A percentile compares a stretch with the other conserved stretches of the same genome.
Conservation (phyloP, 1,139 yeast genomes). For the Suhomyces chickasaworum region DNA sequence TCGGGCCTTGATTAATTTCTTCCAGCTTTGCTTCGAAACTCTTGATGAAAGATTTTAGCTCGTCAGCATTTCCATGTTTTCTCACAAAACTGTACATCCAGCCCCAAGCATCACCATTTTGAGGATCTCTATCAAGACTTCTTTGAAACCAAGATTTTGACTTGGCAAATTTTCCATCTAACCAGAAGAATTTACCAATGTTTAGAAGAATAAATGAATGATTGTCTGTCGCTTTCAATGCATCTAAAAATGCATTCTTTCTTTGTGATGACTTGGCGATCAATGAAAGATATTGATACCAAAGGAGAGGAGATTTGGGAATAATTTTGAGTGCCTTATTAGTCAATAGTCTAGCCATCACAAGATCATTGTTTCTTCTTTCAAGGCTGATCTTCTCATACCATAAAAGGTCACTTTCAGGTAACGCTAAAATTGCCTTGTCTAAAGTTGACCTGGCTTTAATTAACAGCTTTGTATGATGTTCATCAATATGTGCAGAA, state of each 20-base stretch:
- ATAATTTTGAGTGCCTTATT: conserved; percentile 61
- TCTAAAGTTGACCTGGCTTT: conserved; percentile 77
- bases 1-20: conserved; percentile 59
- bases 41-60: conserved; percentile 20
- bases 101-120: conserved; percentile 77
- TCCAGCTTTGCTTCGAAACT: conserved; percentile 34
- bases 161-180: conserved; percentile 62
- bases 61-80: conserved; percentile 28
- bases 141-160: conserved; percentile 79
- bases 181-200: conserved; percentile 72
- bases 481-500: conserved; percentile 53
- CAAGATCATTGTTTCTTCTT: conserved; percentile 44
- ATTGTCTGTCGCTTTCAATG: conserved; percentile 67
- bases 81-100: conserved; percentile 55
- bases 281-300: conserved; percentile 61
- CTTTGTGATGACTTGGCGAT: conserved; percentile 57
- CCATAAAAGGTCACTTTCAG: conserved; percentile 56
- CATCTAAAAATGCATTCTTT: conserved; percentile 69
- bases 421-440: conserved; percentile 58
- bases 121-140: conserved; percentile 52
- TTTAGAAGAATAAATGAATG: conserved; percentile 58
- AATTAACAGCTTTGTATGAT: conserved; percentile 40
- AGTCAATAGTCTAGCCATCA: conserved; percentile 58
- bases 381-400: conserved; percentile 64
- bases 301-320: conserved; percentile 60